Evolutionary conservation across 306 rosid species (phyloP).

Genomic region (Carpinus fangiana): DNA sequence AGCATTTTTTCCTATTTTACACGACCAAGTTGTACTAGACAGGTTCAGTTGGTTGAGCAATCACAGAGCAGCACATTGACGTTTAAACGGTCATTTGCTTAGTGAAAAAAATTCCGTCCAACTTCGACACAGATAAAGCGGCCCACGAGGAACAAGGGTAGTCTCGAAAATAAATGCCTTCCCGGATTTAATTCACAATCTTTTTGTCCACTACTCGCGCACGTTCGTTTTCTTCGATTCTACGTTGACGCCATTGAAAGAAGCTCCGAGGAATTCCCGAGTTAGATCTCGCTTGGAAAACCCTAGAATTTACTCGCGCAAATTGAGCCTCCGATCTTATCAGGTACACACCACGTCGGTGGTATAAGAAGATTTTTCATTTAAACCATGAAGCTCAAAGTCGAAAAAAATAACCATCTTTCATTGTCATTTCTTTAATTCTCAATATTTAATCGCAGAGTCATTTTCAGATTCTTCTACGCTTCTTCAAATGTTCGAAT

Average conservation of each 20-base stretch:
- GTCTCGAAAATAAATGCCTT: conserved; percentile 14
- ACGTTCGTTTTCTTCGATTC: conserved; percentile 11
- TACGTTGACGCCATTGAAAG: conserved; percentile 44
- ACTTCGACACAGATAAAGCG: neutral
- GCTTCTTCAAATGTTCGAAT: neutral
- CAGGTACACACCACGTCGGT: conserved; percentile 43
- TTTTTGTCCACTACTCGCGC: neutral
- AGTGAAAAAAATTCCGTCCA: neutral
- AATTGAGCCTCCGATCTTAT: conserved; percentile 31
- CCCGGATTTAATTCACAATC: neutral
- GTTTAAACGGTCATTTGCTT: too few species aligned
- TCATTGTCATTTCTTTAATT: neutral
- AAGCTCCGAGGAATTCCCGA: conserved; percentile 28
- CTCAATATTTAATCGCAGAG: neutral
- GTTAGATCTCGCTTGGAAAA: conserved; percentile 32
- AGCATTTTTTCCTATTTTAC: too few species aligned
- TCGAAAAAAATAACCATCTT: neutral
- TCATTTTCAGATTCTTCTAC: neutral
- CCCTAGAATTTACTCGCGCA: conserved; percentile 34
- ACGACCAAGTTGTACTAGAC: too few species aligned
- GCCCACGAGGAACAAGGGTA: neutral
- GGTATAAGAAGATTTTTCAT: neutral
- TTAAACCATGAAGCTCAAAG: conserved; percentile 12
- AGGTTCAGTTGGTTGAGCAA: too few species aligned
- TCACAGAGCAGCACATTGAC: too few species aligned